These are phyloP conservation scores for Diaporthe citriasiana DNA, from an alignment of 2,329 filamentous ascomycete genomes.

Conservation along the genomic window DNA sequence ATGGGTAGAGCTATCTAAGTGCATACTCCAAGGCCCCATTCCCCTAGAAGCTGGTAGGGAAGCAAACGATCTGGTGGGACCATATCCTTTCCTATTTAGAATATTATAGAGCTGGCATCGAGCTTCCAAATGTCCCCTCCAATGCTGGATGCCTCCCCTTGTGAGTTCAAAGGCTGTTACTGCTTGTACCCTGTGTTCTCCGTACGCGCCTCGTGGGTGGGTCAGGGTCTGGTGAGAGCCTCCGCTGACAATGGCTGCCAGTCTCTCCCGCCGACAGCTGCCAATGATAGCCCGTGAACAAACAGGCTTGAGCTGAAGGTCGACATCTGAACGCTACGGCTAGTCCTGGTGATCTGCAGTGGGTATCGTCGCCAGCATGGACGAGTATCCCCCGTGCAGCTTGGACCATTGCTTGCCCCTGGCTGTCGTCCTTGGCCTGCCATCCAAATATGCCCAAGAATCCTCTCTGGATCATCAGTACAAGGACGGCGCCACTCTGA, in stretches of 20 bases:
- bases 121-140: conserved; percentile 23
- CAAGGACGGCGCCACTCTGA: conserved; percentile 69
- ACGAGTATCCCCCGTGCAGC: conserved; percentile 84
- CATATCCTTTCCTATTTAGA: conserved; percentile 14
- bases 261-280: conserved; percentile 1
- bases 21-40: not conserved
- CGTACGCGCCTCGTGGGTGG: not conserved
- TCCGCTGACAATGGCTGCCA: conserved; percentile 32
- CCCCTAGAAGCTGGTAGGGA: not conserved
- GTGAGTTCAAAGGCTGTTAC: conserved; percentile 23
- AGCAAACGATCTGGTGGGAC: conserved; percentile 4
- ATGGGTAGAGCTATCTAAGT: conserved; percentile 15
- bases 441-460: conserved; percentile 56
- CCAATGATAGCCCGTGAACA: conserved; percentile 14
- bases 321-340: not conserved
- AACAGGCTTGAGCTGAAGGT: conserved; percentile 1
- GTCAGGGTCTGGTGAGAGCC: conserved; percentile 31
- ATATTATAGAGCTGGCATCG: conserved; percentile 3
- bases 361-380: conserved; percentile 66
- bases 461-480: conserved; percentile 64
- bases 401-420: conserved; percentile 90
- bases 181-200: not conserved
- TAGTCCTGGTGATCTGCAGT: conserved; percentile 9
- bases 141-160: not conserved
- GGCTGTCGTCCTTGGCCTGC: conserved; percentile 84